Evolutionary conservation across 2,329 filamentous ascomycete species (phyloP), one percentile per base, ranked within the genome.

Genomic region (Coniosporium tulheliwenetii): DNA sequence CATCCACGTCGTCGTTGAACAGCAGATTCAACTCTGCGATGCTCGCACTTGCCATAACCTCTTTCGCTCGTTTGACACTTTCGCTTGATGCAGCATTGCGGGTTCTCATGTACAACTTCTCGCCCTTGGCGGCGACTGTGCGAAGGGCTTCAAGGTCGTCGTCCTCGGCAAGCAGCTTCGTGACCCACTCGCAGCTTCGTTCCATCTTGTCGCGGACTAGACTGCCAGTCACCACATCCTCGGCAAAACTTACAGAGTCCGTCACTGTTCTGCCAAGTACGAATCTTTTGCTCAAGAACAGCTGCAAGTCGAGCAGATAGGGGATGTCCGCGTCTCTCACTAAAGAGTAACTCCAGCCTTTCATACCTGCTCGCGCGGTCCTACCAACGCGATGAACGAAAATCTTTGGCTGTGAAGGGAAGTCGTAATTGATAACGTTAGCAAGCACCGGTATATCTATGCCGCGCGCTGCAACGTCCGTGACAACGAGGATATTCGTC

Each of bases 401-500:
- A 35, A 98, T 79, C 63, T 98, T 98, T 14, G 91, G 85, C 53
- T 96, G 91, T 1, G 89, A 83, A 2, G 91, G 89, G 48, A 98
- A 98, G 55, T 96, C 89, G 61, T 93, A 98, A 67, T 98, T 96
- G 67, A 98, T 89, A 44, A 98, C 91, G 56, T 98, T 96, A 42
- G 85, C 87, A 31, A 98, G 71, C 37, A 95, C 75, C 0, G 91
- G 91, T 49, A 98, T 94, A 75, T 98, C 91, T 45, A 98, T 93
- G 76, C 91, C 89, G 69, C 91, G 75, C 15, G 91, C 91, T 10
- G 91, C 91, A 41, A 98, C 86, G 57, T 98, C 91, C 1, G 91
- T 98, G 36, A 96, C 89, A 2, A 98, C 87, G 8, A 98, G 65
- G 38, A 98, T 86, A 50, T 94, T 89, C 0, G 85, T 82, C 47